These are phyloP conservation scores for Chlamydomonas applanata DNA, from an alignment of 139 green algal genomes.

Conservation along the genomic window DNA sequence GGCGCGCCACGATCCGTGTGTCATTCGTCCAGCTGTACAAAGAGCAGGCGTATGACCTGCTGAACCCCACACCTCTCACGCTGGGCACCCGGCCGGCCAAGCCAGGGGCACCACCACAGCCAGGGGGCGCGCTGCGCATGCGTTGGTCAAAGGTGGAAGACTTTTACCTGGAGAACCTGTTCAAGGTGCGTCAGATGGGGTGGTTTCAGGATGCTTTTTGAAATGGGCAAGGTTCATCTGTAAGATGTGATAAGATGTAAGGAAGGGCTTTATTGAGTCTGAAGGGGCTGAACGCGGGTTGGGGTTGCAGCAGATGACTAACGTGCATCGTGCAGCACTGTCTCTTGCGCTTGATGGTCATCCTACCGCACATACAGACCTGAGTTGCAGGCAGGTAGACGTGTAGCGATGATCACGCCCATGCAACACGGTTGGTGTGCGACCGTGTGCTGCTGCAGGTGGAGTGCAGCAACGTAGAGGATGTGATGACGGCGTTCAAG, in stretches of 20 bases:
- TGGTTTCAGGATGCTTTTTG: neutral
- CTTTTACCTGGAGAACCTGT: slow-evolving; percentile 64
- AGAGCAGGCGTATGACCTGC: slow-evolving; percentile 60
- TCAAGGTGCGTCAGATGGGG: slow-evolving; percentile 40
- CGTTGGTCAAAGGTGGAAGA: slow-evolving; percentile 44
- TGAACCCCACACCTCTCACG: slow-evolving; percentile 25
- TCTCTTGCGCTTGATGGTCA: no score
- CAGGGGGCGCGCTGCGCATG: slow-evolving; percentile 33
- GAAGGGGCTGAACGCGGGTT: no score
- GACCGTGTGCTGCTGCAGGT: neutral
- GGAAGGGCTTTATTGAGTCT: no score
- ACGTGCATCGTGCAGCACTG: no score
- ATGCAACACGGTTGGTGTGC: no score
- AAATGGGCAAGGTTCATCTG: no score
- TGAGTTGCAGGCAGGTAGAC: no score
- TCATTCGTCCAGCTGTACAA: slow-evolving; percentile 59
- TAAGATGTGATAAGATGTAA: no score
- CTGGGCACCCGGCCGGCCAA: neutral
- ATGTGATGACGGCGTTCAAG: slow-evolving; percentile 33
- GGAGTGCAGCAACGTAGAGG: slow-evolving; percentile 10
- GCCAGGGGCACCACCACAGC: neutral
- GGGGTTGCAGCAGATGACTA: no score
- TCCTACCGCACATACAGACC: no score
- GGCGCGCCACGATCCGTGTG: slow-evolving; percentile 22
- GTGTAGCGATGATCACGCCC: no score